Percentiles rank a stretch among this genome's conserved stretches.
Evolutionary conservation across 805 yeast species (phyloP).

Genomic region (Cyberlindnera saturnus): DNA sequence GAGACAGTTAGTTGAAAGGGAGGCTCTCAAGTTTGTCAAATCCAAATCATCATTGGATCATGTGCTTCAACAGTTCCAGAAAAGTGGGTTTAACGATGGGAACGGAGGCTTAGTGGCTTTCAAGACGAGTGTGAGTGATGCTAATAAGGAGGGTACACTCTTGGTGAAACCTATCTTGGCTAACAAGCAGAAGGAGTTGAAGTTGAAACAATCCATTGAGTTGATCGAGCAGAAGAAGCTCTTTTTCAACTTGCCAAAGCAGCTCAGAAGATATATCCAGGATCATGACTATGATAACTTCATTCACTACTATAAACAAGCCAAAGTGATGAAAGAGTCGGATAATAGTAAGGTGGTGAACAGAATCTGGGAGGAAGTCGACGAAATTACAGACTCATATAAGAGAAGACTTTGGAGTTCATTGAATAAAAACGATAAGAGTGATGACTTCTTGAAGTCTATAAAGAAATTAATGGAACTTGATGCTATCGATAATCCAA

Average conservation of each 20-base stretch:
- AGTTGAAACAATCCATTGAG: slow-evolving; percentile 42
- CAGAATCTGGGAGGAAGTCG: slow-evolving; percentile 53
- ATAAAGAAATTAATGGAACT: slow-evolving; percentile 56
- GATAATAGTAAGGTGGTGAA: slow-evolving; percentile 35
- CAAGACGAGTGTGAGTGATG: slow-evolving; percentile 38
- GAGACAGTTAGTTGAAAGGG: slow-evolving; percentile 46
- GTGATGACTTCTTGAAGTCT: slow-evolving; percentile 31
- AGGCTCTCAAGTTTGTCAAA: slow-evolving; percentile 58
- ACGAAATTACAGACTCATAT: slow-evolving; percentile 46
- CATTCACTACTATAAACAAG: slow-evolving; percentile 50
- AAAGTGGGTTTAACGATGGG: slow-evolving; percentile 25
- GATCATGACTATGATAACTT: slow-evolving; percentile 53
- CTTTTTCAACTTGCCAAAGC: slow-evolving; percentile 53
- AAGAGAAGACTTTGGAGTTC: slow-evolving; percentile 47
- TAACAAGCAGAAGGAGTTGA: slow-evolving; percentile 40
- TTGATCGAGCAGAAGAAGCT: slow-evolving; percentile 47
- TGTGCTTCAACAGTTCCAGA: slow-evolving; percentile 47
- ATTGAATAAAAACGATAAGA: slow-evolving; percentile 24
- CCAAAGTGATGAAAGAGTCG: slow-evolving; percentile 27
- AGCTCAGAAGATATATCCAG: slow-evolving; percentile 35
- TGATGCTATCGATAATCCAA: slow-evolving; percentile 60
- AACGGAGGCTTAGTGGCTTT: slow-evolving; percentile 27
- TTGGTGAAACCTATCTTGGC: slow-evolving; percentile 55
- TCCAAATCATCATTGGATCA: slow-evolving; percentile 59
- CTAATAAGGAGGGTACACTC: slow-evolving; percentile 47